Evolutionary conservation across 208 protist genomes (phyloP).

Genomic region (Leishmania amazonensis): DNA sequence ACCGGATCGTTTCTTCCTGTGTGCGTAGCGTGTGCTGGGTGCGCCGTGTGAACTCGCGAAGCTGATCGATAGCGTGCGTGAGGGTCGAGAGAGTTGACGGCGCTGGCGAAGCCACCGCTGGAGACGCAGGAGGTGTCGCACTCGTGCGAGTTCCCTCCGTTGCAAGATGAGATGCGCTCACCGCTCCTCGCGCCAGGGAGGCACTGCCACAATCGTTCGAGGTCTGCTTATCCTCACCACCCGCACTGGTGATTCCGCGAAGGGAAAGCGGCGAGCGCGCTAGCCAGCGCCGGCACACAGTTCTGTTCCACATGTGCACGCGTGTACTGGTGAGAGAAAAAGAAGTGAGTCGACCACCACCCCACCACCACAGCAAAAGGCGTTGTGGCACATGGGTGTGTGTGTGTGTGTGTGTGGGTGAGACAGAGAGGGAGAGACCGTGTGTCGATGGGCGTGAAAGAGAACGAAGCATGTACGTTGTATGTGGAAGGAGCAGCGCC

Average conservation of each 20-base stretch:
- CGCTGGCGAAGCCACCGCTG: not conserved
- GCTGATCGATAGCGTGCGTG: constrained; percentile 26
- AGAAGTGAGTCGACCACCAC: not conserved
- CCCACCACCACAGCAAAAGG: not conserved
- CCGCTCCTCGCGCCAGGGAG: not conserved
- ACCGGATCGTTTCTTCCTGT: constrained; percentile 32
- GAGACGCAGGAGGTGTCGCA: not conserved
- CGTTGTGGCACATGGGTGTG: not conserved
- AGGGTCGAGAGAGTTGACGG: constrained; percentile 1
- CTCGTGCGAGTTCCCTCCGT: not conserved
- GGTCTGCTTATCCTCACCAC: not conserved
- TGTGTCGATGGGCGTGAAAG: not conserved
- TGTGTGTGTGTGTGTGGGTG: not conserved
- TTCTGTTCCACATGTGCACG: constrained; percentile 14
- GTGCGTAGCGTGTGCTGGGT: constrained; percentile 23
- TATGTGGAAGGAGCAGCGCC: not conserved
- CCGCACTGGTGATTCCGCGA: not conserved
- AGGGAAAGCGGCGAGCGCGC: constrained; percentile 10
- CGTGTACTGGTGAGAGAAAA: not conserved
- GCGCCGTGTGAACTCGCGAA: constrained; percentile 23
- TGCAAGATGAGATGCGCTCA: not conserved
- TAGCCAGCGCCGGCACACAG: not conserved
- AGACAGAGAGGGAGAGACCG: not conserved
- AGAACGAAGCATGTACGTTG: not conserved
- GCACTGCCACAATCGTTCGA: not conserved